Conservation (phyloP, 1,284 basidiomycete species). For the Taiwanofungus camphoratus region DNA sequence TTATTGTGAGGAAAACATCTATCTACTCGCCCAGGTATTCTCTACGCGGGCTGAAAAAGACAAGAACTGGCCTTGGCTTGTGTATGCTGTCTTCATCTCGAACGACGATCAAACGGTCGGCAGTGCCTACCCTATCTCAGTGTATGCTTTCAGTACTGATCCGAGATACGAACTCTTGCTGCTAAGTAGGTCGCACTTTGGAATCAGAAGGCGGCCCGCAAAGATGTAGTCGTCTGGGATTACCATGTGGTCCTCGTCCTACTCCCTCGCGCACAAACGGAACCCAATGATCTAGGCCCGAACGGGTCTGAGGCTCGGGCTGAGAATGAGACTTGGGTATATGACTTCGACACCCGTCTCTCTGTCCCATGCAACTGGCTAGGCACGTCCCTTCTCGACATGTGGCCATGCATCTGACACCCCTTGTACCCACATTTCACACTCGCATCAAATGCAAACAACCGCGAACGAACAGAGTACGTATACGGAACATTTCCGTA, state of each 20-base stretch:
- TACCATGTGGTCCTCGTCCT: constrained; percentile 67
- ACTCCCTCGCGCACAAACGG: constrained; percentile 22
- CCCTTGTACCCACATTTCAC: neutral
- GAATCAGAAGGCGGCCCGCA: constrained; percentile 44
- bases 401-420: neutral
- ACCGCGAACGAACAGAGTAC: constrained; percentile 40
- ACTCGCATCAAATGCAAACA: neutral
- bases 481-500: constrained; percentile 45
- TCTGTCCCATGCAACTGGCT: constrained; percentile 42
- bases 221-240: constrained; percentile 58
- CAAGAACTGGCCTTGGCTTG: constrained; percentile 36
- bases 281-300: constrained; percentile 4
- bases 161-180: neutral
- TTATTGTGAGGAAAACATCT: constrained; percentile 73
- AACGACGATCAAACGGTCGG: constrained; percentile 52
- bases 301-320: constrained; percentile 2
- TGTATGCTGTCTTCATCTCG: constrained; percentile 60
- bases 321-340: constrained; percentile 41
- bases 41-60: constrained; percentile 18
- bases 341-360: constrained; percentile 57
- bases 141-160: neutral
- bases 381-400: constrained; percentile 30
- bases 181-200: constrained; percentile 53
- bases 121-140: constrained; percentile 7
- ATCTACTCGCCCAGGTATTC: constrained; percentile 48